phyloP scores from a whole-genome alignment of 2,329 filamentous ascomycete species.

The Paecilomyces fulvus region DNA sequence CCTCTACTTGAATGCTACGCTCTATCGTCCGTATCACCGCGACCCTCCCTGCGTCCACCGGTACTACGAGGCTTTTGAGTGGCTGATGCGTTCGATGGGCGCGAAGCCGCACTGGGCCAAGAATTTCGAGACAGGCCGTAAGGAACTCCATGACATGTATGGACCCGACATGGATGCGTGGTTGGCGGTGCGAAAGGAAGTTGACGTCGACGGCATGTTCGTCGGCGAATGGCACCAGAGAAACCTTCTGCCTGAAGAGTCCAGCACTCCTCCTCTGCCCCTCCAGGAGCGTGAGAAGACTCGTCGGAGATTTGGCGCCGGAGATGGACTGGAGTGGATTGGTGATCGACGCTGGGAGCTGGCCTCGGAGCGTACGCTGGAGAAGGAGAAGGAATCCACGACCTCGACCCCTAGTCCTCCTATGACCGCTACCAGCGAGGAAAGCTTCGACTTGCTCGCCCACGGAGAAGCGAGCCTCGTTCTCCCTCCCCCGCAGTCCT shows the following conservation, averaged over 20 bases:
- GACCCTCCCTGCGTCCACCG: slow-evolving; percentile 68
- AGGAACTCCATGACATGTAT: slow-evolving; percentile 59
- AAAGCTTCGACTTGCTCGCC: slow-evolving; percentile 40
- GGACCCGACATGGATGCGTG: slow-evolving; percentile 59
- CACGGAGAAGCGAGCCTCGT: slow-evolving; percentile 37
- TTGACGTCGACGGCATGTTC: slow-evolving; percentile 79
- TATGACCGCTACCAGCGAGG: slow-evolving; percentile 36
- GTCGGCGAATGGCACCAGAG: slow-evolving; percentile 82
- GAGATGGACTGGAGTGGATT: slow-evolving; percentile 36
- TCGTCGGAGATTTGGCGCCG: slow-evolving; percentile 19
- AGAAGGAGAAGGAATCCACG: slow-evolving; percentile 4
- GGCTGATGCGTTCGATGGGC: slow-evolving; percentile 76
- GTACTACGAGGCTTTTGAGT: slow-evolving; percentile 87
- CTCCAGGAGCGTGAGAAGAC: slow-evolving; percentile 38
- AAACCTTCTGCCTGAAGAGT: slow-evolving; percentile 41
- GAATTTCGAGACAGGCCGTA: slow-evolving; percentile 61
- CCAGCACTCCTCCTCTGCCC: slow-evolving; percentile 14
- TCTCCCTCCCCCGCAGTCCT: slow-evolving; percentile 13
- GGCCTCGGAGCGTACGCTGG: neutral
- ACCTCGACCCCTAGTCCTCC: slow-evolving; percentile 22
- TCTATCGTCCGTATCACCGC: slow-evolving; percentile 71
- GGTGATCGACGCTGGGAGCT: slow-evolving; percentile 26
- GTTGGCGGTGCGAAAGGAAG: slow-evolving; percentile 58
- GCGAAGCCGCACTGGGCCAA: slow-evolving; percentile 88
- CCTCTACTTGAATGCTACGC: slow-evolving; percentile 80